Percentiles rank a stretch among this genome's conserved stretches.
phyloP scores from a whole-genome alignment of 2,329 filamentous ascomycete species.

The Verruconis gallopava region DNA sequence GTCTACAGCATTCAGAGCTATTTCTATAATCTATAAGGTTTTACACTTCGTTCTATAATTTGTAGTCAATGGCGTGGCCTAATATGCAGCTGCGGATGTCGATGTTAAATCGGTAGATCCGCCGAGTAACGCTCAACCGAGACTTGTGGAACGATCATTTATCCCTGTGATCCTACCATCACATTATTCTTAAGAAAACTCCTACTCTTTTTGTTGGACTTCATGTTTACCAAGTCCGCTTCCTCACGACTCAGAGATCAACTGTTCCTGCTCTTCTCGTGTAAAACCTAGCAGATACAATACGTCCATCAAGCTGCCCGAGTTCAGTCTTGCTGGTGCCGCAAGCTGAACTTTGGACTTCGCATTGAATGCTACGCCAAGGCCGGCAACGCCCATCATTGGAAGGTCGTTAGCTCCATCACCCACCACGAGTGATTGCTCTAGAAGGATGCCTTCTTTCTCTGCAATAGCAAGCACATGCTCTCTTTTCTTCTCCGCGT shows the following conservation, averaged over 20 bases:
- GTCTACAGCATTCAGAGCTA: no score
- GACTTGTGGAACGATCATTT: no score
- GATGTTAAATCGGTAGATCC: no score
- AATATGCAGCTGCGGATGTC: no score
- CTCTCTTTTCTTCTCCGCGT: constrained; percentile 61
- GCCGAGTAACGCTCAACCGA: no score
- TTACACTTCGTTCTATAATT: no score
- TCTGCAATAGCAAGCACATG: constrained; percentile 57
- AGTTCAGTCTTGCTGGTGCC: constrained; percentile 60
- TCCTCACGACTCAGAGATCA: constrained; percentile 27
- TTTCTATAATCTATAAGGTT: no score
- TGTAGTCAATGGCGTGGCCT: no score
- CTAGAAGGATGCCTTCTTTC: constrained; percentile 50
- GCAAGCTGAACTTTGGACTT: constrained; percentile 72
- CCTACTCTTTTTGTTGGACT: no score
- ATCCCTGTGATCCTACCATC: no score
- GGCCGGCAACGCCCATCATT: constrained; percentile 63
- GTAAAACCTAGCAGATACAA: constrained; percentile 63
- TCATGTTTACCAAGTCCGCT: background rate
- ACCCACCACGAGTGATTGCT: constrained; percentile 61
- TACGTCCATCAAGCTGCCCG: constrained; percentile 56
- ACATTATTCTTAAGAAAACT: no score
- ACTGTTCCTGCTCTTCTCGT: constrained; percentile 44
- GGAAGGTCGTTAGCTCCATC: constrained; percentile 74
- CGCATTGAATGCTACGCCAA: constrained; percentile 74